Base-by-base conservation (phyloP, 176 grass and related monocot species). In the Carex myosuroides region DNA sequence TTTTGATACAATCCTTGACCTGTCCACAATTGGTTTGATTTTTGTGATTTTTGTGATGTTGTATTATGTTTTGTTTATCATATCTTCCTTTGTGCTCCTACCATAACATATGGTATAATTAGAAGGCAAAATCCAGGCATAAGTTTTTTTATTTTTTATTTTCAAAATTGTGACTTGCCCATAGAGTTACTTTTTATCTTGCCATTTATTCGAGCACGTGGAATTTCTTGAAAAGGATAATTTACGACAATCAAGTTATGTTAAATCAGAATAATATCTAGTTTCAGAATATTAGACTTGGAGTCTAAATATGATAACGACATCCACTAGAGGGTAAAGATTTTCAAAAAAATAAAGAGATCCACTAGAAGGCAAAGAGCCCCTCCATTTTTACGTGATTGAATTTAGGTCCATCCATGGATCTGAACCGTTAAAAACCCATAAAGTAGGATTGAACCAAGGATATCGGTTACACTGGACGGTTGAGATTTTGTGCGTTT, bases 1-100 rank as follows among this genome's bases (percentile, higher is more conserved):
- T 94, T 91, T 79, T 87, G 83, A 63, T 80, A 68, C 64, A 59
- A 6, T 60, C 44, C 78, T 79, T 68, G 81, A 87, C 16, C 17
- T 30, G 60, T 83, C 30, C 18, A 29, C 22, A 13, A 29, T 74
- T 22, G 66, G n/a, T 62, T 60, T 32, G 35, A 79, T 70, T 86
- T 75, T 48, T 44, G 69, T 32, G 35, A 79, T 70, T 86, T 75
- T 48, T 44, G 69, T 62, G 76, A 84, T 62, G 30, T 84, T 61
- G 39, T 30, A 13, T 39, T 67, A 70, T 18, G 83, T 50, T 50
- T 50, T 50, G 46, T 50, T 50, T 50, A 50, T 50, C 46, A 64
- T 67, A 48, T n/a, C 39, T 64, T 6, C 67, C 60, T 84, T 33
- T 33, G 73, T 63, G 58, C 26, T 73, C 12, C 32, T 29, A 24